Percentiles rank a stretch among this genome's conserved stretches.
These are phyloP conservation scores for Clonostachys chloroleuca DNA, from an alignment of 2,329 filamentous ascomycete genomes.

Conservation along the genomic window DNA sequence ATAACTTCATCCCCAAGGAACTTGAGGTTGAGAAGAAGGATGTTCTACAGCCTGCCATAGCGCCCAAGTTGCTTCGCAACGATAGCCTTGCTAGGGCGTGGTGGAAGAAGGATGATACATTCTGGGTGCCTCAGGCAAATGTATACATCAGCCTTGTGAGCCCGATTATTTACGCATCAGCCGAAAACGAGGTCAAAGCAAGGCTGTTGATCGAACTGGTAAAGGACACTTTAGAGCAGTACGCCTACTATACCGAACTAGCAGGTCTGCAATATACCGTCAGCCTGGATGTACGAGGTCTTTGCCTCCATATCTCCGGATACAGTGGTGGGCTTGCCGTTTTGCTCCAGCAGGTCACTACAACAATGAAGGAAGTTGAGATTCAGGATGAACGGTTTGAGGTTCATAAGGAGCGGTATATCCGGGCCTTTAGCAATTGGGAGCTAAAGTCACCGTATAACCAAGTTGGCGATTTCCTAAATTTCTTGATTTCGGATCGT, in stretches of 20 bases:
- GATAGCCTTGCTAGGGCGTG: conserved; percentile 78
- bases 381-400: conserved; percentile 85
- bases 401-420: conserved; percentile 82
- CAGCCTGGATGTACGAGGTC: conserved; percentile 64
- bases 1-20: conserved; percentile 92
- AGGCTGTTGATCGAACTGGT: conserved; percentile 82
- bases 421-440: conserved; percentile 77
- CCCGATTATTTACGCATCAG: conserved; percentile 73
- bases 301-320: conserved; percentile 76
- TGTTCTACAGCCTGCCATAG: conserved; percentile 66
- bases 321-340: conserved; percentile 97
- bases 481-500: conserved; percentile 73
- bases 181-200: conserved; percentile 73
- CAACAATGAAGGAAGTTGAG: conserved; percentile 78
- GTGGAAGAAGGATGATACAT: conserved; percentile 98
- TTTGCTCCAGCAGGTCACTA: conserved; percentile 81
- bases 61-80: conserved; percentile 80
- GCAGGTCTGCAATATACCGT: conserved; percentile 84
- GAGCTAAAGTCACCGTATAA: conserved; percentile 85
- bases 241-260: conserved; percentile 92
- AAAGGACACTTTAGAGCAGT: conserved; percentile 83
- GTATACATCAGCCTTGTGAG: conserved; percentile 77
- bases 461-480: conserved; percentile 79
- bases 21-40: conserved; percentile 95
- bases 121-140: conserved; percentile 96